phyloP scores from a whole-genome alignment of 2,329 filamentous ascomycete species.

The Truncatella angustata region DNA sequence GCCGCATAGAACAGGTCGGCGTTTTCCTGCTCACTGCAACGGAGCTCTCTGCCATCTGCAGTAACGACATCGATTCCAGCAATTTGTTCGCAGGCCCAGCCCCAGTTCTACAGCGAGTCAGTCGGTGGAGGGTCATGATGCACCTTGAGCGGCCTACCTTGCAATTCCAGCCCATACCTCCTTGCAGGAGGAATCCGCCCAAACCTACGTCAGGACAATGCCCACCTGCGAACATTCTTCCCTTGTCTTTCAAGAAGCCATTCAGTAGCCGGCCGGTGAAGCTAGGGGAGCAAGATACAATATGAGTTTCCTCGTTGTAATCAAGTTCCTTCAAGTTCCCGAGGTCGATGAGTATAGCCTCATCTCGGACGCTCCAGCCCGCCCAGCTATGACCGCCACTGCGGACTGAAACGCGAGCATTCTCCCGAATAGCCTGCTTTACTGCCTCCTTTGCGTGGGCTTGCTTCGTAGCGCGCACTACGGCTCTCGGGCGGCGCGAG shows the following conservation, averaged over 20 bases:
- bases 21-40: constrained; percentile 36
- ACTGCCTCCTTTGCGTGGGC: constrained; percentile 38
- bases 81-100: constrained; percentile 50
- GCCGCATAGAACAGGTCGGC: constrained; percentile 48
- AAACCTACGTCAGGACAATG: constrained; percentile 57
- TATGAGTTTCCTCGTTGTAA: constrained; percentile 34
- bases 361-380: constrained; percentile 46
- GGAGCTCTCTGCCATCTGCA: constrained; percentile 36
- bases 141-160: constrained; percentile 34
- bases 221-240: constrained; percentile 49
- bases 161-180: constrained; percentile 59
- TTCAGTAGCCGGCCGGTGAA: constrained; percentile 46
- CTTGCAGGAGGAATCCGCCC: constrained; percentile 55
- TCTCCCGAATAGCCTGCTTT: constrained; percentile 32
- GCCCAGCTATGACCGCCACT: constrained; percentile 50
- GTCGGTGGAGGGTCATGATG: too few relatives aligned
- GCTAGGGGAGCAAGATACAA: constrained; percentile 43
- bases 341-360: constrained; percentile 41
- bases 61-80: constrained; percentile 46
- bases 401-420: constrained; percentile 41
- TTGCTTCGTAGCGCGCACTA: constrained; percentile 36
- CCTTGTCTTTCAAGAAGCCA: constrained; percentile 31
- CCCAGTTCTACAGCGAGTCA: constrained; percentile 45
- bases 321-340: constrained; percentile 29
- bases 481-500: constrained; percentile 35